Base-by-base conservation (phyloP, 148 eudicot species). In the Camellia lanceoleosa region DNA sequence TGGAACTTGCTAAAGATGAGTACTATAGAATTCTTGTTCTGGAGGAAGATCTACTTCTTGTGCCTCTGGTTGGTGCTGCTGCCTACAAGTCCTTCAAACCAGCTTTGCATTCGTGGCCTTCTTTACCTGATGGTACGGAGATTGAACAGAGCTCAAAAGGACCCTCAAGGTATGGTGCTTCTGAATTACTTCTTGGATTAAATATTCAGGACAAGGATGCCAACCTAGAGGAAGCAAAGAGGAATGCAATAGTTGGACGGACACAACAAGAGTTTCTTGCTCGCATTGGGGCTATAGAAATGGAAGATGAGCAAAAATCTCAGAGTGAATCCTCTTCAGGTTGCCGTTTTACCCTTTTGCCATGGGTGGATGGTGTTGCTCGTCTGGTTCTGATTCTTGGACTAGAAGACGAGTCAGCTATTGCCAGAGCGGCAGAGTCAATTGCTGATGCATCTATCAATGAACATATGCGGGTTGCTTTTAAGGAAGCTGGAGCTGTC, bases 331-430 rank as follows among this genome's bases (percentile, higher is more conserved):
- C 76, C 51, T 76, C 90, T 74, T 80, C 81, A 69, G 76, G 78
- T 79, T 76, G 54, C 68, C 83, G 78, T 64, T 83, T 87, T 76
- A 94, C 95, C 5, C 73, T 94, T 84, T 82, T 94, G 89, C 90
- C 93, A 59, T 88, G 82, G 92, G 83, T 86, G 77, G 97, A 94
- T 86, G 98, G 92, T 78, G 86, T 92, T 87, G 98, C 97, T 62
- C 94, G 97, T 4, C 78, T 94, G 89, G 97, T 89, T 71, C 78
- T 94, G 81, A 92, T 94, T 88, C 93, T 94, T 83, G 97, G 85
- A 80, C 89, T 94, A 64, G 89, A 92, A 81, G 94, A 94, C 83
- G 98, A 91, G 76, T 79, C 83, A 3, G 97, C 98, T 54, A 84
- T 92, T 77, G 83, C 84, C 38, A 86, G 87, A 88, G 97, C 95